phyloP scores from a whole-genome alignment of 805 yeast genomes.

The Soucietia sequanensis region DNA sequence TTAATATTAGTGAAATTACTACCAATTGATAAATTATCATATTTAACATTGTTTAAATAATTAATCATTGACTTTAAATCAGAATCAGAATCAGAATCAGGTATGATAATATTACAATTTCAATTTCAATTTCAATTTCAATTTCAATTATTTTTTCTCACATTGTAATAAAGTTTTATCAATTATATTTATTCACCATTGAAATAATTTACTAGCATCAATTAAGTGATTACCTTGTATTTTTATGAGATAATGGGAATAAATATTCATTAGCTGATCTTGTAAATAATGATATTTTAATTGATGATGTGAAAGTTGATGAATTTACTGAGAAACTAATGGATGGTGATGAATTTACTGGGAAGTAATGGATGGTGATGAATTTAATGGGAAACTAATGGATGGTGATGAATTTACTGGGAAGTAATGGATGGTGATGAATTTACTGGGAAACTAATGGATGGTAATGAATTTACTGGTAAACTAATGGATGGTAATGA shows the following conservation, averaged over 20 bases:
- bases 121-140: slow-evolving; percentile 31
- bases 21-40: slow-evolving; percentile 59
- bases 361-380: slow-evolving; percentile 63
- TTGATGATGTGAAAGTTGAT: slow-evolving; percentile 2
- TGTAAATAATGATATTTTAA: slow-evolving; percentile 76
- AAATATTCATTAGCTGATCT: slow-evolving; percentile 83
- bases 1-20: slow-evolving; percentile 48
- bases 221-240: slow-evolving; percentile 67
- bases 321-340: slow-evolving; percentile 25
- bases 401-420: slow-evolving; percentile 53
- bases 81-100: slow-evolving; percentile 45
- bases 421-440: slow-evolving; percentile 86
- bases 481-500: too few species aligned
- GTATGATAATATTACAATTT: slow-evolving; percentile 30
- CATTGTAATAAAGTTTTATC: slow-evolving; percentile 30
- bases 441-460: slow-evolving; percentile 85
- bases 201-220: slow-evolving; percentile 62
- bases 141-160: slow-evolving; percentile 11
- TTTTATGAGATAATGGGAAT: slow-evolving; percentile 72
- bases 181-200: slow-evolving; percentile 80
- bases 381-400: slow-evolving; percentile 67
- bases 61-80: slow-evolving; percentile 17
- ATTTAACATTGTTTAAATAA: slow-evolving; percentile 10
- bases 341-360: slow-evolving; percentile 81
- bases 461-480: slow-evolving; percentile 47